Conservation (phyloP, 1,139 yeast genomes). For the Saccharomyces hybrid region DNA sequence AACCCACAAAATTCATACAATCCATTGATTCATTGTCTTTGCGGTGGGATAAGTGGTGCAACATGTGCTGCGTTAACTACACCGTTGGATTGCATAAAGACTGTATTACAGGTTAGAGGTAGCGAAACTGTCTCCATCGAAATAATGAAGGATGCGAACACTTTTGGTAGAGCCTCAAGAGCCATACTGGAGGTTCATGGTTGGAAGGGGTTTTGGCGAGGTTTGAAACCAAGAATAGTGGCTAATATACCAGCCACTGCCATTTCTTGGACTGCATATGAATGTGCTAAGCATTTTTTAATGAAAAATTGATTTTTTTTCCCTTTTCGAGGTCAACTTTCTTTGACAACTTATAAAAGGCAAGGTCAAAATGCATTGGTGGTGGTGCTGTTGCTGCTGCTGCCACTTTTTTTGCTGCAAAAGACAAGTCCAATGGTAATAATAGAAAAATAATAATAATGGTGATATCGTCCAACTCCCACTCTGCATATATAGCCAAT, state of each 20-base stretch:
- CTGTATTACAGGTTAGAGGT: conserved; percentile 61
- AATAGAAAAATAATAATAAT: not conserved
- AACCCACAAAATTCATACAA: conserved; percentile 77
- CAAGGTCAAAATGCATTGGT: not conserved
- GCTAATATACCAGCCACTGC: conserved; percentile 97
- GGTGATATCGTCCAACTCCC: not conserved
- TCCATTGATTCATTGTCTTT: conserved; percentile 85
- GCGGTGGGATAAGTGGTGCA: conserved; percentile 96
- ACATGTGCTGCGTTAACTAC: conserved; percentile 94
- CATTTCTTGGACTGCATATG: conserved; percentile 96
- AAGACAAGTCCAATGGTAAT: not conserved
- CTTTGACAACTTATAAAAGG: not conserved
- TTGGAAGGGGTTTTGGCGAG: conserved; percentile 64
- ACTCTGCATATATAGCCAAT: not conserved
- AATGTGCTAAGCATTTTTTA: conserved; percentile 67
- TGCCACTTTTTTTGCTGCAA: not conserved
- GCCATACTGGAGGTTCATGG: conserved; percentile 68
- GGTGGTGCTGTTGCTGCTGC: not conserved
- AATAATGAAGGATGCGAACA: conserved; percentile 51
- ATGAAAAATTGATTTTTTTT: not conserved
- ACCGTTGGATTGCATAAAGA: conserved; percentile 91
- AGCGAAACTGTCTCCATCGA: conserved; percentile 36
- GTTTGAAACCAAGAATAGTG: conserved; percentile 84
- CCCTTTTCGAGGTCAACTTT: not conserved
- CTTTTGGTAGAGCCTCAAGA: conserved; percentile 64